Conservation (phyloP, 257 asterid genomes). For the Cynanchum wilfordii region DNA sequence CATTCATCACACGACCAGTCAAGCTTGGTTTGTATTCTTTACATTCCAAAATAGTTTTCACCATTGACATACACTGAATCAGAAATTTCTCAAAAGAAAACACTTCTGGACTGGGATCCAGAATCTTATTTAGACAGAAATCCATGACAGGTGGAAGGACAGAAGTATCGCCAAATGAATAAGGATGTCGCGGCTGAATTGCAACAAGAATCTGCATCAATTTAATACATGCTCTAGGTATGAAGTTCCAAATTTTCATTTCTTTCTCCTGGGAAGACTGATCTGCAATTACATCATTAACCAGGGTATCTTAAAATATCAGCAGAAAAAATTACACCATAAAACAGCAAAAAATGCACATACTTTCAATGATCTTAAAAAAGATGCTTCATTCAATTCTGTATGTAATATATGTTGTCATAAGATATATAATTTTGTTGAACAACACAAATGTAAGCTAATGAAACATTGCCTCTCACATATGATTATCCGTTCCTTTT, state of each 20-base stretch:
- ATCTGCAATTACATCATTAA: constrained; percentile 58
- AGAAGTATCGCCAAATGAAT: constrained; percentile 86
- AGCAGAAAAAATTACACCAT: neutral
- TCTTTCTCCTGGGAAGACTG: constrained; percentile 63
- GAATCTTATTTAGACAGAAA: constrained; percentile 74
- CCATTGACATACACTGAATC: constrained; percentile 85
- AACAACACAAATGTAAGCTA: neutral
- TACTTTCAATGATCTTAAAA: neutral
- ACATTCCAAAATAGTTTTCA: constrained; percentile 84
- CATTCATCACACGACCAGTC: constrained; percentile 91
- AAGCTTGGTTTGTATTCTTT: constrained; percentile 76
- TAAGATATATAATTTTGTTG: neutral
- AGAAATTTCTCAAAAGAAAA: constrained; percentile 67
- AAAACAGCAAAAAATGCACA: neutral
- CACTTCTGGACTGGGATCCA: constrained; percentile 71
- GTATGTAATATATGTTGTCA: neutral
- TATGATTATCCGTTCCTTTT: neutral
- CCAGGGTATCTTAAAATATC: constrained; percentile 23
- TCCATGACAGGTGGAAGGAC: constrained; percentile 70
- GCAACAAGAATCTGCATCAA: constrained; percentile 76
- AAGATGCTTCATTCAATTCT: neutral
- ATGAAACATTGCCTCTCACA: neutral
- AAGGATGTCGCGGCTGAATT: constrained; percentile 86
- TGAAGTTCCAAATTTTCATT: constrained; percentile 70
- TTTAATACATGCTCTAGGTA: constrained; percentile 74